Percentiles rank a stretch among this genome's conserved stretches.
Conservation (phyloP, 1,284 basidiomycete species). For the Trametes versicolor region DNA sequence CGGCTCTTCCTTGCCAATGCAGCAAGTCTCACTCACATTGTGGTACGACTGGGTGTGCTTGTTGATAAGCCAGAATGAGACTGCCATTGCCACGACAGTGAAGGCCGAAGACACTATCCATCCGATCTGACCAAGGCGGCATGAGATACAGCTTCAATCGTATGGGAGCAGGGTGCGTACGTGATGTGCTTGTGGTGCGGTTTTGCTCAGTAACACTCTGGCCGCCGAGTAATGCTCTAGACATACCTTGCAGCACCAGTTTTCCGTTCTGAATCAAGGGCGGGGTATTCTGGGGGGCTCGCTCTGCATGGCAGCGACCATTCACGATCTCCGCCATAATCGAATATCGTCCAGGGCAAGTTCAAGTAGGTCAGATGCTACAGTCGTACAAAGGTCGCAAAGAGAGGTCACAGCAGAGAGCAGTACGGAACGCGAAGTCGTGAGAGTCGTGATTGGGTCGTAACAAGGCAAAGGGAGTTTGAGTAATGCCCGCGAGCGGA, state of each 20-base stretch:
- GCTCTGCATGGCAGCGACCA: slow-evolving; percentile 51
- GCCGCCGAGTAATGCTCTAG: slow-evolving; percentile 21
- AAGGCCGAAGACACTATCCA: slow-evolving; percentile 78
- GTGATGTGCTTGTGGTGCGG: slow-evolving; percentile 54
- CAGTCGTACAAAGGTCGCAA: neutral
- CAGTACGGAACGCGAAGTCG: slow-evolving; percentile 7
- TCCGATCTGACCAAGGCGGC: slow-evolving; percentile 59
- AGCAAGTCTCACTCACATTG: slow-evolving; percentile 53
- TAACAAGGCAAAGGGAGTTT: neutral
- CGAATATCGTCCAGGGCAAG: no score
- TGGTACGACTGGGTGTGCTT: slow-evolving; percentile 81
- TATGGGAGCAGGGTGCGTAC: slow-evolving; percentile 42
- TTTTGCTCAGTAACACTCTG: neutral
- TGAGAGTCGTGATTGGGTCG: slow-evolving; percentile 19
- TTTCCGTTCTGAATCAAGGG: slow-evolving; percentile 71
- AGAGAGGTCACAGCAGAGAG: neutral
- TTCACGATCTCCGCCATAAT: slow-evolving; percentile 41
- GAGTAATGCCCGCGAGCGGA: no score
- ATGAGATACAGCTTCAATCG: neutral
- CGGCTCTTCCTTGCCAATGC: neutral
- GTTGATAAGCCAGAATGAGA: slow-evolving; percentile 77
- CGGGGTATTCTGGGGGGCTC: slow-evolving; percentile 54
- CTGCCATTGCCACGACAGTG: slow-evolving; percentile 60
- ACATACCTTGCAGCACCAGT: slow-evolving; percentile 66
- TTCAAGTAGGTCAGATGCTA: neutral